Evolutionary conservation across 2,329 filamentous ascomycete genomes (phyloP).

Genomic region (Ophiocordyceps australis): DNA sequence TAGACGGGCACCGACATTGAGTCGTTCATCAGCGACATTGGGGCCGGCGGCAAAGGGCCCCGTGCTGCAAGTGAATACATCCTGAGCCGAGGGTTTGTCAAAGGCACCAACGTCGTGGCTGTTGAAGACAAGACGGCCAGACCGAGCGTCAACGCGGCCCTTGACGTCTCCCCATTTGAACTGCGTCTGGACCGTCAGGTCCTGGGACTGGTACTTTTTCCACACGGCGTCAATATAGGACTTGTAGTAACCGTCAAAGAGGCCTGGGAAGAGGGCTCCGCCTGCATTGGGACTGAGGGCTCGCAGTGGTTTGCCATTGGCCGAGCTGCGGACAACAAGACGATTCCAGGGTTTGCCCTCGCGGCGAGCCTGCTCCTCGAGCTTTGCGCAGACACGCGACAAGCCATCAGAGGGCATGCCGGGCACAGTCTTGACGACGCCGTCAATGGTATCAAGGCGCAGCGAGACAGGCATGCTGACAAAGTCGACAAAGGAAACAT

Average conservation of each 20-base stretch:
- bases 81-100: constrained; percentile 23
- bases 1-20: constrained; percentile 53
- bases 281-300: constrained; percentile 35
- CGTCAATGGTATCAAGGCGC: constrained; percentile 26
- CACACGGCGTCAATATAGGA: constrained; percentile 32
- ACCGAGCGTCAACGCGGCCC: constrained; percentile 18
- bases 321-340: constrained; percentile 24
- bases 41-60: constrained; percentile 34
- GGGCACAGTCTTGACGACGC: constrained; percentile 23
- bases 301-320: constrained; percentile 22
- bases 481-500: constrained; percentile 64
- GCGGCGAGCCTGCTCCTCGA: constrained; percentile 23
- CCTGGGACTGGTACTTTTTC: constrained; percentile 22
- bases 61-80: constrained; percentile 34
- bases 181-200: constrained; percentile 35
- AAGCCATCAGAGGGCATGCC: constrained; percentile 29
- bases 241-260: constrained; percentile 32
- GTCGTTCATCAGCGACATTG: constrained; percentile 24
- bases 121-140: constrained; percentile 20
- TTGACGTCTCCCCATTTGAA: constrained; percentile 27
- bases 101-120: constrained; percentile 21
- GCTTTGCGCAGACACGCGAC: constrained; percentile 20
- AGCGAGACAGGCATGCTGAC: constrained; percentile 46
- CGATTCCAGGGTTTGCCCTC: constrained; percentile 33
- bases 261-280: constrained; percentile 19